Evolutionary conservation across 139 green algal genomes (phyloP), one percentile per base, ranked within the genome.

Genomic region (Haematococcus sp.): DNA sequence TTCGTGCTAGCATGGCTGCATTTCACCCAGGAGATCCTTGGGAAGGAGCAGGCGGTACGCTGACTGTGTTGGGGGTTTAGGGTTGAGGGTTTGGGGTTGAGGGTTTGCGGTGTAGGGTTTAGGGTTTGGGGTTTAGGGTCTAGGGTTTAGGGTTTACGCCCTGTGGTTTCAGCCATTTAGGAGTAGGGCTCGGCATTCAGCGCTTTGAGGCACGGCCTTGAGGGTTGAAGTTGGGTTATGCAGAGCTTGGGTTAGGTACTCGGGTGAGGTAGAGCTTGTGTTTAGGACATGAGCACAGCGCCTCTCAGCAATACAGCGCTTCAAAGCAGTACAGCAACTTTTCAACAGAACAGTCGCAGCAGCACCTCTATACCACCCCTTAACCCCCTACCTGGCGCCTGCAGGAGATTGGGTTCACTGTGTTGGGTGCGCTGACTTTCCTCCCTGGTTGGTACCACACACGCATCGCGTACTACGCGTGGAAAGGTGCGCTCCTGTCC

Each of bases 1-100:
- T 77, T 85, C 16, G 76, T 85, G 28, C 70, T 84, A 15, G 83
- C 83, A 1, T 88, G 83, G 83, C 56, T 88, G 52, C 83, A 88
- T 73, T 77, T 81, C 58, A 88, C 83, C 4, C 79, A 88, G 34
- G 44, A 63, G 7, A 34, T 88, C 0, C 79, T 88, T 4, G 83
- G 83, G 43, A 88, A 88, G 51, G 73, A 82, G 35, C 79, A 85
- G 34, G 83, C 83, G 76, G 82, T 88, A 56, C 65, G 82, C 68
- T 0, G 28, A 63, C 3, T 19, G 2, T 33, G 33, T 25, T 17
- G n/a, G 2, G 22, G 1, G 15, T 23, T 20, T 23, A 2, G 27
- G 22, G 35, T 44, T n/a, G 19, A n/a, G 30, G 54, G 22, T 16
- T 55, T n/a, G 23, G 20, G 13, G 4, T 30, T 3, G 27, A 49